Percentiles rank a stretch among this genome's conserved stretches.
Conservation (phyloP, 2,329 filamentous ascomycete genomes). For the Verticillium longisporum region DNA sequence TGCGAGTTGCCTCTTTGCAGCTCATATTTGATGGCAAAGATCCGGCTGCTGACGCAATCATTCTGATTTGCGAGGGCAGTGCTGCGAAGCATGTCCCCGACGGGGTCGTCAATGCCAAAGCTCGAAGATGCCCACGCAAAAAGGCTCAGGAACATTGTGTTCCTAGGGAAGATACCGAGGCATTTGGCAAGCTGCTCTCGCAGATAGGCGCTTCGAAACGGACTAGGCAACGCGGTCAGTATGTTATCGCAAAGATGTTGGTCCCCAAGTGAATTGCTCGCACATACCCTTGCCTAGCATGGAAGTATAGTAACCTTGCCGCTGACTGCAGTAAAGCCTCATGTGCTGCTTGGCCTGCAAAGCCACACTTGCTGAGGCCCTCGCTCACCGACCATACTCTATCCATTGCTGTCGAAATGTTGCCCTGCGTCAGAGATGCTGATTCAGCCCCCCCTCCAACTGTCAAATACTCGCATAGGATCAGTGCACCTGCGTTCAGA, state of each 20-base stretch:
- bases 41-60: slow-evolving; percentile 35
- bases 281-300: slow-evolving; percentile 51
- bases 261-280: neutral
- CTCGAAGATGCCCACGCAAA: slow-evolving; percentile 69
- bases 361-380: slow-evolving; percentile 31
- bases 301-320: slow-evolving; percentile 57
- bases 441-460: slow-evolving; percentile 32
- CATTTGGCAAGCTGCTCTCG: slow-evolving; percentile 55
- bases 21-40: slow-evolving; percentile 46
- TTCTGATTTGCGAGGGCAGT: slow-evolving; percentile 34
- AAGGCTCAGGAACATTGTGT: slow-evolving; percentile 67
- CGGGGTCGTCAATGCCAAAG: slow-evolving; percentile 67
- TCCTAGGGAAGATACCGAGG: slow-evolving; percentile 61
- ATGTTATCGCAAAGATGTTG: slow-evolving; percentile 11
- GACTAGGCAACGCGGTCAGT: slow-evolving; percentile 25
- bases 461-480: slow-evolving; percentile 62
- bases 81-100: slow-evolving; percentile 57
- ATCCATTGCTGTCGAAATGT: slow-evolving; percentile 43
- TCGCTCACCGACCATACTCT: slow-evolving; percentile 32
- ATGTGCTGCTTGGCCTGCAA: slow-evolving; percentile 28
- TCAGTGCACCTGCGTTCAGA: slow-evolving; percentile 53
- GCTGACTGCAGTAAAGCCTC: slow-evolving; percentile 66
- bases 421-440: slow-evolving; percentile 41
- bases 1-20: slow-evolving; percentile 38
- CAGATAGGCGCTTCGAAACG: slow-evolving; percentile 62